These are phyloP conservation scores for Galerina marginata DNA, from an alignment of 768 basidiomycete species.

Conservation along the genomic window DNA sequence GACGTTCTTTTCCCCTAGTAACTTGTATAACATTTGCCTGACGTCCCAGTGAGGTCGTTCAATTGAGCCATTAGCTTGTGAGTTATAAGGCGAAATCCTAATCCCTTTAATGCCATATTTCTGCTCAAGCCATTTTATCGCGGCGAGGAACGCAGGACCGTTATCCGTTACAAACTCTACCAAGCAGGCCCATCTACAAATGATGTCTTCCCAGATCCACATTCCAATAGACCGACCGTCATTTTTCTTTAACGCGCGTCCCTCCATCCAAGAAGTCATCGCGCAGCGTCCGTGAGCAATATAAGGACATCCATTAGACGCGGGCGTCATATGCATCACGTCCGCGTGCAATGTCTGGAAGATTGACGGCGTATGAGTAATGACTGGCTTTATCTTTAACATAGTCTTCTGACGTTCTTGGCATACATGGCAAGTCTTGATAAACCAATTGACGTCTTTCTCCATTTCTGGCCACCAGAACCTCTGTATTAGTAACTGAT, in stretches of 20 bases:
- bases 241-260: slow-evolving; percentile 23
- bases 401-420: slow-evolving; percentile 25
- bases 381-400: slow-evolving; percentile 21
- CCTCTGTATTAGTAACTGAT: slow-evolving; percentile 13
- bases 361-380: slow-evolving; percentile 16
- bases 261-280: slow-evolving; percentile 28
- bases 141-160: too few species aligned
- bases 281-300: slow-evolving; percentile 29
- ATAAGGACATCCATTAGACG: slow-evolving; percentile 21
- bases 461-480: slow-evolving; percentile 39
- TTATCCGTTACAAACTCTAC: too few species aligned
- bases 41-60: slow-evolving; percentile 28
- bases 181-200: too few species aligned
- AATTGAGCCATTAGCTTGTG: too few species aligned
- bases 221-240: slow-evolving; percentile 21
- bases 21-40: slow-evolving; percentile 17
- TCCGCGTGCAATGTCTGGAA: slow-evolving; percentile 12
- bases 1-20: not conserved
- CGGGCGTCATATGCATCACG: slow-evolving; percentile 15
- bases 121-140: too few species aligned
- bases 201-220: slow-evolving; percentile 37
- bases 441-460: slow-evolving; percentile 29
- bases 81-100: too few species aligned
- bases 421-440: slow-evolving; percentile 29
- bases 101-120: too few species aligned